Conservation (phyloP, 306 rosid species). For the Inga leiocalycina region DNA sequence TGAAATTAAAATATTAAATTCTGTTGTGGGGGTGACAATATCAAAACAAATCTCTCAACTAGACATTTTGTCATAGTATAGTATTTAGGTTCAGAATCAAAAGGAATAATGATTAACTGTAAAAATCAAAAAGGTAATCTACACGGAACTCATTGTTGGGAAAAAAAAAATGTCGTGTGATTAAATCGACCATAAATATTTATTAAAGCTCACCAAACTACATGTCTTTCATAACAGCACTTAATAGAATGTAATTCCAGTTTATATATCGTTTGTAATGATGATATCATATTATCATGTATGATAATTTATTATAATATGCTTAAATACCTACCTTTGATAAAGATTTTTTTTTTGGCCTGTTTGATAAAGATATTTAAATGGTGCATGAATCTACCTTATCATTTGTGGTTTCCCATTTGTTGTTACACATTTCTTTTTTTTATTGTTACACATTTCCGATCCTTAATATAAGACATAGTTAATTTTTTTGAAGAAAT, state of each 20-base stretch:
- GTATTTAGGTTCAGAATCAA: too few relatives aligned
- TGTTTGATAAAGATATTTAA: background rate
- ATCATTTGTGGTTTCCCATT: background rate
- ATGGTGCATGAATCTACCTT: background rate
- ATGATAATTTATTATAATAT: background rate
- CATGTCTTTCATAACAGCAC: background rate
- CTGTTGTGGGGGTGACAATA: too few relatives aligned
- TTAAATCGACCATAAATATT: background rate
- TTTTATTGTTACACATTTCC: background rate
- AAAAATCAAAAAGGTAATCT: background rate
- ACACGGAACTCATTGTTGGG: background rate
- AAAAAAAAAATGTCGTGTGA: background rate
- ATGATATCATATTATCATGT: background rate
- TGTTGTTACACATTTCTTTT: background rate
- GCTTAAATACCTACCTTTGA: constrained; percentile 5
- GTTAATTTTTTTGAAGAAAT: too few relatives aligned
- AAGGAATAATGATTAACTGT: background rate
- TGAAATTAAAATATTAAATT: too few relatives aligned
- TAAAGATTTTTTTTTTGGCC: background rate
- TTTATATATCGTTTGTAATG: background rate
- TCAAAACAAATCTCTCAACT: too few relatives aligned
- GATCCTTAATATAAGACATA: too few relatives aligned
- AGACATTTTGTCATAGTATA: too few relatives aligned
- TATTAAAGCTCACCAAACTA: background rate
- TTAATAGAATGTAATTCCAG: background rate